Conservation (phyloP, 2,329 filamentous ascomycete species). For the Penicillium corylophilum region DNA sequence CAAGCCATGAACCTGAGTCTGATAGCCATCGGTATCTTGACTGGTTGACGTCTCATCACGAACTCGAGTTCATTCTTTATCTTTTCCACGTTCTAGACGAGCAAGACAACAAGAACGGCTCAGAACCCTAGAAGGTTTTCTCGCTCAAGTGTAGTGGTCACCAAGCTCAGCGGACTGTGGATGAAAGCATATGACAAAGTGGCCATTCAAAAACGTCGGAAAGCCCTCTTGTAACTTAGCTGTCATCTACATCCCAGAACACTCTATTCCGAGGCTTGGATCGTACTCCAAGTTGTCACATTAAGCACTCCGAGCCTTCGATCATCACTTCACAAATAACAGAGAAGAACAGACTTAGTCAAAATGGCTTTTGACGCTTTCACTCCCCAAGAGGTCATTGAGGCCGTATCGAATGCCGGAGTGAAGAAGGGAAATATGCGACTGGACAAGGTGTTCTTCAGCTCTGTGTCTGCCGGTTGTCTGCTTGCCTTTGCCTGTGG, state of each 20-base stretch:
- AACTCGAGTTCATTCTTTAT: conserved; percentile 2
- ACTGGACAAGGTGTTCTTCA: conserved; percentile 54
- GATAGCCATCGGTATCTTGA: too few relatives aligned
- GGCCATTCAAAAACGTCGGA: too few relatives aligned
- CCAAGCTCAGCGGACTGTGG: too few relatives aligned
- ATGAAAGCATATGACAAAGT: too few relatives aligned
- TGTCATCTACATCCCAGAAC: too few relatives aligned
- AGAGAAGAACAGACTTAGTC: neutral
- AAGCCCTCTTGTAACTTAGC: too few relatives aligned
- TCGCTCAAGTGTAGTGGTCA: neutral
- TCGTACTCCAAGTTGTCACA: neutral
- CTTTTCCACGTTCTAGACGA: neutral
- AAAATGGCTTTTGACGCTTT: conserved; percentile 41
- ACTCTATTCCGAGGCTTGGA: too few relatives aligned
- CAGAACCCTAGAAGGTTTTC: neutral
- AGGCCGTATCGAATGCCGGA: conserved; percentile 53
- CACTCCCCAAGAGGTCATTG: conserved; percentile 51
- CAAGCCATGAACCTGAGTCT: too few relatives aligned
- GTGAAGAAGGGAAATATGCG: conserved; percentile 54
- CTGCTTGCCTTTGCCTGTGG: conserved; percentile 54
- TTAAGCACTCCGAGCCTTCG: neutral
- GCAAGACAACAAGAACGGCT: too few relatives aligned
- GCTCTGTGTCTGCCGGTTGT: conserved; percentile 52
- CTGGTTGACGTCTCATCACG: neutral
- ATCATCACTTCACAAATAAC: neutral